phyloP scores from a whole-genome alignment of 2,329 filamentous ascomycete genomes.

The Arthrinium puccinioides region DNA sequence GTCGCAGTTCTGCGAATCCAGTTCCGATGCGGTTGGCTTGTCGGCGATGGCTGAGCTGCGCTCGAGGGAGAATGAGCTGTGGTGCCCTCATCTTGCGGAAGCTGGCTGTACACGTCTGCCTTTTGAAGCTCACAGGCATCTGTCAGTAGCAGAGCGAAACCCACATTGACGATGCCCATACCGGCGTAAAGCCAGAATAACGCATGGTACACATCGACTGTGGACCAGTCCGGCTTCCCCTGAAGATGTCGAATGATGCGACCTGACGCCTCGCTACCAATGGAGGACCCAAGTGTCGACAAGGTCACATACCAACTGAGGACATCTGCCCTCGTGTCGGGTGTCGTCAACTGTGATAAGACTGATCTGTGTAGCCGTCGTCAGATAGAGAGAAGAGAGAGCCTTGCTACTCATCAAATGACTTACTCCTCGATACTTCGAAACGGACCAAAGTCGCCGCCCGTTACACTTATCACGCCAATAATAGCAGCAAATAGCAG shows the following conservation, averaged over 20 bases:
- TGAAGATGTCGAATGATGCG: constrained; percentile 49
- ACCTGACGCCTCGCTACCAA: constrained; percentile 52
- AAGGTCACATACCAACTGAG: constrained; percentile 56
- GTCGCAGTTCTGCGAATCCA: constrained; percentile 9
- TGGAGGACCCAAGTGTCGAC: constrained; percentile 53
- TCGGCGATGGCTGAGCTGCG: neutral
- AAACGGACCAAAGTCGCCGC: constrained; percentile 62
- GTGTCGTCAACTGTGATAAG: constrained; percentile 46
- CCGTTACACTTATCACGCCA: constrained; percentile 56
- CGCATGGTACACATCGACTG: constrained; percentile 14
- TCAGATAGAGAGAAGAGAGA: constrained; percentile 49
- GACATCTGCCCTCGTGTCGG: constrained; percentile 41
- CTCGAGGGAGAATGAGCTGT: too few relatives aligned
- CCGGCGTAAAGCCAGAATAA: constrained; percentile 52
- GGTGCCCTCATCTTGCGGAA: constrained; percentile 16
- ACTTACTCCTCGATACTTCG: constrained; percentile 54
- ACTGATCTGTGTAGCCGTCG: constrained; percentile 33
- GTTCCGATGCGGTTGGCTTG: constrained; percentile 6
- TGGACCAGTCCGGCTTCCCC: constrained; percentile 14
- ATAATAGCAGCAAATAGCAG: constrained; percentile 49
- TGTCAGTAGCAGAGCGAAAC: constrained; percentile 41
- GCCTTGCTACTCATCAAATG: constrained; percentile 29
- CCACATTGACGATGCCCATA: constrained; percentile 50
- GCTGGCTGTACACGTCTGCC: constrained; percentile 27
- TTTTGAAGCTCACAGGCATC: constrained; percentile 23